Base-by-base conservation (phyloP, 108 stramenopile species). In the Nitzschia sp. region DNA sequence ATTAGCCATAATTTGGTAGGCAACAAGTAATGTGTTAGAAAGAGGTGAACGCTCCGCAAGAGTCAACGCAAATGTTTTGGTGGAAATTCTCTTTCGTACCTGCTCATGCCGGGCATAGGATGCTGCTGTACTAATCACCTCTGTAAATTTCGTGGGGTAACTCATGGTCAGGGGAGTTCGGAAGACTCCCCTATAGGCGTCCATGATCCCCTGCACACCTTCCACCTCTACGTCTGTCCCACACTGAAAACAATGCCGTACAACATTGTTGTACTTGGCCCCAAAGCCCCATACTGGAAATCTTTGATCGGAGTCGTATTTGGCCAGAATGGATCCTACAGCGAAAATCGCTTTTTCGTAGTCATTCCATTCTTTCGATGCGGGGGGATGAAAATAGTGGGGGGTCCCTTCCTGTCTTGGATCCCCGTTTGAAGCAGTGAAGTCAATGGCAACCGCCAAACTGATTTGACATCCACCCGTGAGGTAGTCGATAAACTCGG, bases 261-360 rank as follows among this genome's bases (percentile, higher is more conserved):
- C 87, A n/a, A 82, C 78, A 31, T 87, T 84, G 55, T 85, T 89
- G 75, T 93, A 88, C 71, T 96, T 96, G n/a, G 94, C 96, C 16
- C 97, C 97, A 71, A 98, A 98, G 23, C 97, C 97, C 80, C 80
- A 95, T 0, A 97, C 88, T 31, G 90, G 89, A 66, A 95, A 92
- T 45, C 63, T 71, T 54, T 95, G 87, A 76, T 97, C 93, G 0
- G 77, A 76, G 82, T 97, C 97, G 65, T 94, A 96, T 53, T 88
- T 86, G 36, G 83, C 84, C 16, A 95, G 61, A 64, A 91, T 89
- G 19, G 80, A 76, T 46, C 90, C 88, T 5, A 93, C 84, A 1
- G 81, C 82, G 36, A 81, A 76, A 17, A 93, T 90, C 9, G 91
- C 90, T 52, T 88, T 88, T 77, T 90, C 88, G 59, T 96, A 92